Conservation (phyloP, 2,329 filamentous ascomycete species). For the Fusarium musae region DNA sequence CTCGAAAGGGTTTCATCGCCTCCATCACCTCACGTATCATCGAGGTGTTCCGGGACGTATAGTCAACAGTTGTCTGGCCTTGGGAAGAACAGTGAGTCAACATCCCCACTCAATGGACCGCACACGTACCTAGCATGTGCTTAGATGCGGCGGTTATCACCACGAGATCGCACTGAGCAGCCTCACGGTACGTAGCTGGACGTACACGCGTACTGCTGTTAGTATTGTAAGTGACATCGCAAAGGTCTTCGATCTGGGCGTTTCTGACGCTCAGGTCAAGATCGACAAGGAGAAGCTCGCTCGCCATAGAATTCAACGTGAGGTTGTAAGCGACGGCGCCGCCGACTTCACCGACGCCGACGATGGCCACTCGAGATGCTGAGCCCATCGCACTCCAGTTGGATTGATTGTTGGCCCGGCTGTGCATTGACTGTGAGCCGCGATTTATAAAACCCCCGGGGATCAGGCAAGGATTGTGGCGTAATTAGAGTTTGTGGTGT, state of each 20-base stretch:
- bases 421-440: neutral
- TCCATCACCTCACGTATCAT: constrained; percentile 60
- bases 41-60: constrained; percentile 56
- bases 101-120: accelerated
- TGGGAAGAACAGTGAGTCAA: neutral
- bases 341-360: constrained; percentile 63
- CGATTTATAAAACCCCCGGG: neutral
- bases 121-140: constrained; percentile 48
- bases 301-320: constrained; percentile 60
- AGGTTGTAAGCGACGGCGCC: constrained; percentile 62
- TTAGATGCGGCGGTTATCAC: constrained; percentile 66
- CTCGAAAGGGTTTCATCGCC: constrained; percentile 59
- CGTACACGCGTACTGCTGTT: constrained; percentile 56
- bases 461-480: neutral
- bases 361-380: constrained; percentile 53
- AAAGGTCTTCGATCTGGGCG: constrained; percentile 63
- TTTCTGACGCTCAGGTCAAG: constrained; percentile 57
- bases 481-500: neutral
- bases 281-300: constrained; percentile 65
- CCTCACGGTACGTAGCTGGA: constrained; percentile 58
- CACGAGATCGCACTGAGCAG: constrained; percentile 64
- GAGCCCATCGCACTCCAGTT: neutral
- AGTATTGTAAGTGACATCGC: constrained; percentile 60
- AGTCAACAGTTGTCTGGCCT: constrained; percentile 36
- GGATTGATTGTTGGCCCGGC: neutral